phyloP scores from a whole-genome alignment of 306 rosid genomes.

The Leucaena leucocephala region DNA sequence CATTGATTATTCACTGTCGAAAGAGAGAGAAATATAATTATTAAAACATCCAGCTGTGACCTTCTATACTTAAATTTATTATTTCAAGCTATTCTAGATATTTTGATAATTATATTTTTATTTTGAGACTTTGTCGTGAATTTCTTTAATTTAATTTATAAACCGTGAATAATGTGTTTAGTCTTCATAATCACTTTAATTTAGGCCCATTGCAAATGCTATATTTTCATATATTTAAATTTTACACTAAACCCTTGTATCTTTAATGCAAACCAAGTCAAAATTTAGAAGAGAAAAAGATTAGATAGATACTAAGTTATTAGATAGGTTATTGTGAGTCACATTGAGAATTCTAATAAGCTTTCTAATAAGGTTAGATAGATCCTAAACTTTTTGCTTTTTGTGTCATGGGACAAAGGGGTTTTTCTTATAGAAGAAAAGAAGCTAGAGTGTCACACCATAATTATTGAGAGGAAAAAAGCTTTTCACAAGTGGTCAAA shows the following conservation, averaged over 20 bases:
- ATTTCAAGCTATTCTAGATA: too few relatives aligned
- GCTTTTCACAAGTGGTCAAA: constrained; percentile 48
- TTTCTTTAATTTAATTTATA: background rate
- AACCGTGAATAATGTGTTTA: background rate
- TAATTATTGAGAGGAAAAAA: constrained; percentile 14
- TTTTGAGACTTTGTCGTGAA: too few relatives aligned
- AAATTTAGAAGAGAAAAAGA: too few relatives aligned
- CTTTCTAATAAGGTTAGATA: background rate
- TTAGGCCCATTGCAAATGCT: background rate
- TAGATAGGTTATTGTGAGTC: background rate
- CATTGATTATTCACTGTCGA: background rate
- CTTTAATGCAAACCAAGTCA: too few relatives aligned
- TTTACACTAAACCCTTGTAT: too few relatives aligned
- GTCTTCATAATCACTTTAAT: background rate
- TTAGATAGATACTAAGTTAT: too few relatives aligned
- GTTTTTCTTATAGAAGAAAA: background rate
- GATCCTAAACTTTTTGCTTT: background rate
- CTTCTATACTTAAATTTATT: too few relatives aligned
- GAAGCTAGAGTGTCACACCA: constrained; percentile 27
- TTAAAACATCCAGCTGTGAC: too few relatives aligned
- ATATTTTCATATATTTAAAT: too few relatives aligned
- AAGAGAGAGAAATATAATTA: too few relatives aligned
- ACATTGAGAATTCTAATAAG: background rate
- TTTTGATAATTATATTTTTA: too few relatives aligned
- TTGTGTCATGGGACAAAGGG: constrained; percentile 9